Evolutionary conservation across 2,329 filamentous ascomycete species (phyloP).

Genomic region (Tympanopsis confertula): DNA sequence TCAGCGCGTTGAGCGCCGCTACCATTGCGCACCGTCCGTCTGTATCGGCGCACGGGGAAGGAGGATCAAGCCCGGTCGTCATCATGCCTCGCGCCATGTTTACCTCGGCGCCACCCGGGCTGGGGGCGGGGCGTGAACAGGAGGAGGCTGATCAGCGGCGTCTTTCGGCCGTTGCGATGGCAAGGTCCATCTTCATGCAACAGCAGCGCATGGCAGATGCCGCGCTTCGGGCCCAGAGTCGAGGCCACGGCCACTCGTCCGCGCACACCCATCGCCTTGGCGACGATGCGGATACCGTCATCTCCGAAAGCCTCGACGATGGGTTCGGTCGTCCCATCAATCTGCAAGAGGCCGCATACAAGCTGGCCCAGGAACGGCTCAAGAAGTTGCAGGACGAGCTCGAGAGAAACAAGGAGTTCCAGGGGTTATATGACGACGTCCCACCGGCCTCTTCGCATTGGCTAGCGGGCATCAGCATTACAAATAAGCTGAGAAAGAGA

Average conservation of each 20-base stretch:
- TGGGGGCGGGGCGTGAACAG: conserved; percentile 62
- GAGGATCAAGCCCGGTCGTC: conserved; percentile 55
- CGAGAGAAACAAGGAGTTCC: conserved; percentile 48
- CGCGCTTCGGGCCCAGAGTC: conserved; percentile 26
- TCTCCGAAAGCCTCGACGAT: conserved; percentile 32
- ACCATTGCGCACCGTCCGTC: conserved; percentile 50
- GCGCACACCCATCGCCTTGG: conserved; percentile 13
- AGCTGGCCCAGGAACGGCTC: conserved; percentile 71
- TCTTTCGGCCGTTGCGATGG: conserved; percentile 81
- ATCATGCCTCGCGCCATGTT: conserved; percentile 67
- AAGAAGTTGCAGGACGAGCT: conserved; percentile 68
- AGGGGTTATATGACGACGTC: conserved; percentile 64
- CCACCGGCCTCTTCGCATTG: conserved; percentile 23
- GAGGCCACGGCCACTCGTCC: conserved; percentile 11
- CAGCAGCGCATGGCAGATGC: conserved; percentile 52
- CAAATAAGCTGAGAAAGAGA: conserved; percentile 46
- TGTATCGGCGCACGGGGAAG: conserved; percentile 38
- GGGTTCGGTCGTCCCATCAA: conserved; percentile 34
- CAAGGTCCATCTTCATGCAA: conserved; percentile 69
- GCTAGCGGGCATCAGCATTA: conserved; percentile 32
- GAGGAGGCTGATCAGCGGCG: conserved; percentile 61
- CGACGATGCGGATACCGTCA: conserved; percentile 17
- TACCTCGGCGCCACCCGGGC: conserved; percentile 62
- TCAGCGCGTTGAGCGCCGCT: conserved; percentile 64
- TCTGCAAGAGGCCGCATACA: conserved; percentile 78